Percentiles rank a stretch among this genome's conserved stretches.
phyloP scores from a whole-genome alignment of 1,139 yeast species.

The Lodderomyces pseudojiufengensis region DNA sequence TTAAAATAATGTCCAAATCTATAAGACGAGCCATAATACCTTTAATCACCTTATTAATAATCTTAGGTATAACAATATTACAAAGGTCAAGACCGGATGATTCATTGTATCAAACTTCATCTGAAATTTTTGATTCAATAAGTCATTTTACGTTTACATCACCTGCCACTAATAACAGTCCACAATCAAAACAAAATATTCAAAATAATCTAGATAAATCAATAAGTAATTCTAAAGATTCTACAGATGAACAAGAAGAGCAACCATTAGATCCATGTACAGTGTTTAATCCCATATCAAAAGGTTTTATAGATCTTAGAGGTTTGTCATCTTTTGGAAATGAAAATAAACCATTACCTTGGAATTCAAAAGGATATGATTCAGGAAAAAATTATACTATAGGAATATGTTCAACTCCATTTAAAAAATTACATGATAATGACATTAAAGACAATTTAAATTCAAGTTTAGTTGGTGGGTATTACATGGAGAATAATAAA shows the following conservation, averaged over 20 bases:
- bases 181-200: background rate
- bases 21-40: conserved; percentile 12
- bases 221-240: background rate
- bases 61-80: conserved; percentile 9
- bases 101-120: conserved; percentile 11
- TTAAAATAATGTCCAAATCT: conserved; percentile 11
- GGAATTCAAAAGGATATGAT: conserved; percentile 72
- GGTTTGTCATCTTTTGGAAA: conserved; percentile 43
- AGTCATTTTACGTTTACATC: conserved; percentile 16
- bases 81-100: conserved; percentile 9
- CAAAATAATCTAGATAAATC: background rate
- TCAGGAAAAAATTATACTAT: conserved; percentile 72
- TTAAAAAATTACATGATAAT: conserved; percentile 34
- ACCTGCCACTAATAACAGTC: conserved; percentile 1
- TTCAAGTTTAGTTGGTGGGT: conserved; percentile 61
- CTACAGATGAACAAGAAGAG: conserved; percentile 6
- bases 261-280: conserved; percentile 49
- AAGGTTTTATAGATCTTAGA: conserved; percentile 54
- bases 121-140: conserved; percentile 20
- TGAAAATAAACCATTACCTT: conserved; percentile 48
- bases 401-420: conserved; percentile 72
- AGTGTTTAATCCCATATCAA: conserved; percentile 47
- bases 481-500: conserved; percentile 51
- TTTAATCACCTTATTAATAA: conserved; percentile 7
- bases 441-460: conserved; percentile 42